Evolutionary conservation across 176 grass and related monocot species (phyloP), one percentile per base, ranked within the genome.

Genomic region (Triticum timopheevii): DNA sequence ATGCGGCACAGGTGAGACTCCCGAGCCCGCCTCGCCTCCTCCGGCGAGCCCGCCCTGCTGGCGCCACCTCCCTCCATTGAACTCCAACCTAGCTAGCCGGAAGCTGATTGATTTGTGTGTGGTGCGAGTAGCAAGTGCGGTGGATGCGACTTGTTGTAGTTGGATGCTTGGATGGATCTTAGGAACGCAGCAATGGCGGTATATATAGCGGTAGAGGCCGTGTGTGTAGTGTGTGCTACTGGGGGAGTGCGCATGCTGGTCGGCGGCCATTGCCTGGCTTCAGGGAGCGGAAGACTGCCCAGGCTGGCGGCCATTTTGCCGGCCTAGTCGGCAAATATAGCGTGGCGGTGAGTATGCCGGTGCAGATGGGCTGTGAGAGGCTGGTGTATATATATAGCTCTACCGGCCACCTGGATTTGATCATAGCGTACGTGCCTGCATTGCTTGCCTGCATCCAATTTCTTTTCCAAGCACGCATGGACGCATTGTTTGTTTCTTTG

Each of bases 1-100:
- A 90, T 90, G 71, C 65, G 65, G 87, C 92, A 92, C 73, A 87
- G 84, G 67, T 94, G 85, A 79, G 85, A 92, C n/a, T 85, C 61
- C 50, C 36, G 83, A 77, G 83, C 12, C 49, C 90, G 69, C 71
- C 66, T 50, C 17, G 85, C 23, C 3, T 28, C 89, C 74, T 84
- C 85, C 27, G 27, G 27, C 27, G 27, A 76, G 34, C 80, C 20
- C 16, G 33, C 73, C 65, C 70, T 87, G 75, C 81, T 80, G 54
- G 23, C 61, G 42, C 85, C 75, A 30, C 67, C 85, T 33, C 24
- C 63, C 63, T 88, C 89, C 89, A 91, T 88, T 84, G 36, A 20
- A 58, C 6, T 20, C 54, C 16, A 27, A 30, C 24, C 42, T 44
- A 44, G 42, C 8, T 28, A 28, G 27, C 27, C 31, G 31, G 31